A percentile compares a stretch with the other conserved stretches of the same genome.
These are phyloP conservation scores for Fusarium nygamai DNA, from an alignment of 2,329 filamentous ascomycete genomes.

Conservation along the genomic window DNA sequence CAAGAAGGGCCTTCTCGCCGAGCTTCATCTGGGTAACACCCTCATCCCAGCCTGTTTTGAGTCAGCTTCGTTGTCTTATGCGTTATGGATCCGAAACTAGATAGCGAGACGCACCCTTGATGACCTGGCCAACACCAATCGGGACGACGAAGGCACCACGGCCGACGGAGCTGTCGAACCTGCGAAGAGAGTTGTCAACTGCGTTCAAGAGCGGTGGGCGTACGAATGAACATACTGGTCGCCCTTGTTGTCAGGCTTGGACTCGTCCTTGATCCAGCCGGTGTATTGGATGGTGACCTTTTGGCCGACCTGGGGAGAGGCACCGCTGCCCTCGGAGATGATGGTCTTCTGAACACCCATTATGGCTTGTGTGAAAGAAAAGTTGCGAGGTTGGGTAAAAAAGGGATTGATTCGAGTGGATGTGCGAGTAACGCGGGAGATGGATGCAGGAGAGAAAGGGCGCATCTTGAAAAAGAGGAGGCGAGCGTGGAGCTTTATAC, in stretches of 20 bases:
- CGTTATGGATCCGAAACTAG: neutral
- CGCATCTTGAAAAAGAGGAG: constrained; percentile 29
- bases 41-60: constrained; percentile 78
- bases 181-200: constrained; percentile 50
- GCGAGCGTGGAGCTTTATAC: constrained; percentile 34
- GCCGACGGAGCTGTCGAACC: constrained; percentile 88
- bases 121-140: constrained; percentile 87
- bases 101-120: constrained; percentile 72
- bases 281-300: constrained; percentile 90
- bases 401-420: constrained; percentile 33
- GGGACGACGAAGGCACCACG: constrained; percentile 78
- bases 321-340: constrained; percentile 68
- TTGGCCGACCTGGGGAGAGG: constrained; percentile 73
- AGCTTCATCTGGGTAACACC: constrained; percentile 87
- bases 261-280: constrained; percentile 80
- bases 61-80: constrained; percentile 6
- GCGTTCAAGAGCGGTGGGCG: neutral
- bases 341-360: constrained; percentile 81
- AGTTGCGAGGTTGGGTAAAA: constrained; percentile 29
- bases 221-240: constrained; percentile 66
- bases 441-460: constrained; percentile 34
- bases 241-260: constrained; percentile 72
- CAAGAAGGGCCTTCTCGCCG: constrained; percentile 88
- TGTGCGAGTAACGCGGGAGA: constrained; percentile 27
- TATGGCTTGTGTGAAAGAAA: constrained; percentile 44